Evolutionary conservation across 495 filamentous ascomycete genomes (phyloP).

Genomic region (Cercophora scortea): DNA sequence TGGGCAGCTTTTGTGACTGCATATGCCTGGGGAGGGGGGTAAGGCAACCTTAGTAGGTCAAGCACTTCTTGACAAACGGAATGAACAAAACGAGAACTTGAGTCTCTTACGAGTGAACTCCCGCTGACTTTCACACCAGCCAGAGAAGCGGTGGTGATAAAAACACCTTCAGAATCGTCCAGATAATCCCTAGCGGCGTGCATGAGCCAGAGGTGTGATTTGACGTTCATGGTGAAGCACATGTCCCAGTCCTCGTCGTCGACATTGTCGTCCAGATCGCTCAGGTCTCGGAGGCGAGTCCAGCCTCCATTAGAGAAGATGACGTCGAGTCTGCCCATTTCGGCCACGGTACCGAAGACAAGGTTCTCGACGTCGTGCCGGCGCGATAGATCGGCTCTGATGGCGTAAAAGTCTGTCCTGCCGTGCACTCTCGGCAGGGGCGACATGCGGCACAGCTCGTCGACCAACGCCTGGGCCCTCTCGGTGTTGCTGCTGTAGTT

Average conservation of each 20-base stretch:
- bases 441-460: slow-evolving; percentile 30
- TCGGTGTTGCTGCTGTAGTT: slow-evolving; percentile 43
- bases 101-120: slow-evolving; percentile 33
- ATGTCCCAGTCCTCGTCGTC: slow-evolving; percentile 50
- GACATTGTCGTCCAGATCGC: slow-evolving; percentile 45
- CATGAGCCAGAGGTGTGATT: slow-evolving; percentile 48
- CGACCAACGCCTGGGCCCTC: slow-evolving; percentile 35
- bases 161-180: slow-evolving; percentile 41
- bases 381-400: slow-evolving; percentile 44
- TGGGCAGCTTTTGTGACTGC: slow-evolving; percentile 50
- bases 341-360: slow-evolving; percentile 30
- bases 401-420: slow-evolving; percentile 23
- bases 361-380: slow-evolving; percentile 34
- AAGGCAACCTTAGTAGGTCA: too few relatives aligned
- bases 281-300: slow-evolving; percentile 43
- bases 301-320: slow-evolving; percentile 52
- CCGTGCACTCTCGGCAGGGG: neutral
- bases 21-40: slow-evolving; percentile 25
- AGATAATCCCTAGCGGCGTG: slow-evolving; percentile 39
- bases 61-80: neutral
- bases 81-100: neutral
- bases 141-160: slow-evolving; percentile 45
- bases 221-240: slow-evolving; percentile 52
- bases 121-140: slow-evolving; percentile 46
- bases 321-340: slow-evolving; percentile 45